Conservation (phyloP, 2,329 filamentous ascomycete genomes). For the Dothideomycetes sp. region DNA sequence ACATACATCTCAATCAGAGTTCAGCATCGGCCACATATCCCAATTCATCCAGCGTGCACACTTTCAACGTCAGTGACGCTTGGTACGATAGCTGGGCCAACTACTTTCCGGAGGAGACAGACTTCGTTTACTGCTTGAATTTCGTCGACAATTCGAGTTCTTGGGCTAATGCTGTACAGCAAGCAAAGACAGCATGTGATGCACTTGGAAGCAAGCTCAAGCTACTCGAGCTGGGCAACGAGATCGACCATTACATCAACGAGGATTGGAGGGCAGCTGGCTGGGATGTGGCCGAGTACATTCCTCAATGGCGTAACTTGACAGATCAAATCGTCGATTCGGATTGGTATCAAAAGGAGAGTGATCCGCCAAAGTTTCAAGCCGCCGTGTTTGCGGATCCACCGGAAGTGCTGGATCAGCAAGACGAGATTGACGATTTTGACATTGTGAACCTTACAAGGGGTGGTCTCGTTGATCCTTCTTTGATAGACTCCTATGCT, state of each 20-base stretch:
- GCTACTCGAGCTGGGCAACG: constrained; percentile 8
- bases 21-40: background rate
- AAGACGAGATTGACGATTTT: constrained; percentile 7
- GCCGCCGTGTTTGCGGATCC: constrained; percentile 9
- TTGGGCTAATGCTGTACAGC: background rate
- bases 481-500: background rate
- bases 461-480: constrained; percentile 8
- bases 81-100: constrained; percentile 1
- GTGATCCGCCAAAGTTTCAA: constrained; percentile 9
- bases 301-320: constrained; percentile 7
- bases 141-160: constrained; percentile 2
- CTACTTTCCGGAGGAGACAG: background rate
- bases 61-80: constrained; percentile 5
- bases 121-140: constrained; percentile 1
- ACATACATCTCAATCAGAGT: background rate
- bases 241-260: constrained; percentile 4
- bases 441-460: constrained; percentile 11
- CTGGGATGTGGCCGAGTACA: constrained; percentile 4
- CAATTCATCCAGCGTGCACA: background rate
- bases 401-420: background rate
- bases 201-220: constrained; percentile 5
- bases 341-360: constrained; percentile 8
- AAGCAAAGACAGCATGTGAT: background rate
- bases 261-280: background rate
- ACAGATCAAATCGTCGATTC: constrained; percentile 9